Percentiles rank a stretch among this genome's conserved stretches.
Evolutionary conservation across 2,329 filamentous ascomycete genomes (phyloP).

Genomic region (Raffaelea arxii): DNA sequence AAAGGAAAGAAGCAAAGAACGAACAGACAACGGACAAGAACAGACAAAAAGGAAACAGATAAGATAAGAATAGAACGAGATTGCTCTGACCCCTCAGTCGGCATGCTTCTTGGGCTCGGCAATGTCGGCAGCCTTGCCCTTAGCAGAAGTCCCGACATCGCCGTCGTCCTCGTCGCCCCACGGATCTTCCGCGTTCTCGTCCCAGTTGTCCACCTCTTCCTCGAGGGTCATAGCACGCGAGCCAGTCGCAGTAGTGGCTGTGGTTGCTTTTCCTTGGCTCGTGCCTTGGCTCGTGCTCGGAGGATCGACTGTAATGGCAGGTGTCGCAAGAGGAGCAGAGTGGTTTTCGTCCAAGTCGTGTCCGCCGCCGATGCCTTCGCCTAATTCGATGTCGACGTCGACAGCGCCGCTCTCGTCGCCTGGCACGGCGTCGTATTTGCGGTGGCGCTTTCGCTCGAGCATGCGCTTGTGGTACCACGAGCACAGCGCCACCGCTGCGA

Average conservation of each 20-base stretch:
- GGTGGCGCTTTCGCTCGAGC: conserved; percentile 74
- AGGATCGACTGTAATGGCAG: neutral
- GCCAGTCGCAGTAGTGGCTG: conserved; percentile 12
- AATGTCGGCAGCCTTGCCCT: conserved; percentile 9
- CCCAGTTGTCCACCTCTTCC: conserved; percentile 86
- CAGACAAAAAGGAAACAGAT: too few species aligned
- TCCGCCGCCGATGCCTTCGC: conserved; percentile 37
- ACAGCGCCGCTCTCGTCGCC: conserved; percentile 46
- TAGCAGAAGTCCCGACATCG: conserved; percentile 14
- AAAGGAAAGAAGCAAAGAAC: too few species aligned
- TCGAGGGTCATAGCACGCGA: conserved; percentile 55
- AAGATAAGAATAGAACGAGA: neutral
- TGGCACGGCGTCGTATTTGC: conserved; percentile 63
- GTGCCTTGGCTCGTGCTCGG: too few species aligned
- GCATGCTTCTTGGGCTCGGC: conserved; percentile 18
- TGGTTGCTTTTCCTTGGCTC: too few species aligned
- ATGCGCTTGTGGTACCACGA: conserved; percentile 93
- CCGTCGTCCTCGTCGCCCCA: conserved; percentile 44
- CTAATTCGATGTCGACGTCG: conserved; percentile 65
- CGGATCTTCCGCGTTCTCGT: conserved; percentile 62
- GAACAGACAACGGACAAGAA: too few species aligned
- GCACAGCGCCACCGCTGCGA: conserved; percentile 62
- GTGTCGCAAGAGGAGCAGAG: neutral
- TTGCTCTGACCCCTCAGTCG: conserved; percentile 12
- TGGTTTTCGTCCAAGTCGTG: conserved; percentile 45